Base-by-base conservation (phyloP, 768 basidiomycete species). In the Rhizopogon vulgaris region DNA sequence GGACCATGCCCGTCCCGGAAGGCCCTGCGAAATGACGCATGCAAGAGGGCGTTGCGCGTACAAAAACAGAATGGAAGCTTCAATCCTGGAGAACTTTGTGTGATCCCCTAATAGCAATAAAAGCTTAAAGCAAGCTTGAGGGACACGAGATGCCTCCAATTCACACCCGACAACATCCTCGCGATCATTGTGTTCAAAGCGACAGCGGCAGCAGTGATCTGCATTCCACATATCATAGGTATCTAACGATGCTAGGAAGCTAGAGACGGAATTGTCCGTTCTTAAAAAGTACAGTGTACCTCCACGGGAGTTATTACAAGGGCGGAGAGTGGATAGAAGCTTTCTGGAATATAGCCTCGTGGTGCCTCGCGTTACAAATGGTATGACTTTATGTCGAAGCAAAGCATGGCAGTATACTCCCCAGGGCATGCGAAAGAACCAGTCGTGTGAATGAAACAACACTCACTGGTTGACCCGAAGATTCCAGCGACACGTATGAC, bases 361-460 rank as follows among this genome's bases (percentile, higher is more conserved):
- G 53, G 51, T 53, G 41, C 41, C 27, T 43, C 41, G 15, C 1
- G 18, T 36, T 15, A 32, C 49, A 36, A 18, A 3, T n/a, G 14
- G 12, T 30, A 55, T 47, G 51, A 47, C 51, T 52, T 52, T 51
- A 46, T 55, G 15, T 30, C 38, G 51, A 55, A 52, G 49, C 22
- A 49, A 41, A 17, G 15, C 14, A 51, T 24, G 39, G 24, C 11
- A 30, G 3, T 11, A 15, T 18, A 27, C 17, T 49, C 34, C 15
- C 37, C 25, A 49, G 25, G 15, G 8, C 45, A 17, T 51, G 25
- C 37, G 48, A 38, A 30, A 49, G 41, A 48, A 22, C 38, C 11
- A 30, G 34, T 34, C 45, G 45, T 46, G 45, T 22, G 28, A 11
- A 28, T 30, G 42, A 30, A 45, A 9, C 12, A 22, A 32, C 6